Conservation (phyloP, 2,329 filamentous ascomycete genomes). For the Paecilomyces niveus region DNA sequence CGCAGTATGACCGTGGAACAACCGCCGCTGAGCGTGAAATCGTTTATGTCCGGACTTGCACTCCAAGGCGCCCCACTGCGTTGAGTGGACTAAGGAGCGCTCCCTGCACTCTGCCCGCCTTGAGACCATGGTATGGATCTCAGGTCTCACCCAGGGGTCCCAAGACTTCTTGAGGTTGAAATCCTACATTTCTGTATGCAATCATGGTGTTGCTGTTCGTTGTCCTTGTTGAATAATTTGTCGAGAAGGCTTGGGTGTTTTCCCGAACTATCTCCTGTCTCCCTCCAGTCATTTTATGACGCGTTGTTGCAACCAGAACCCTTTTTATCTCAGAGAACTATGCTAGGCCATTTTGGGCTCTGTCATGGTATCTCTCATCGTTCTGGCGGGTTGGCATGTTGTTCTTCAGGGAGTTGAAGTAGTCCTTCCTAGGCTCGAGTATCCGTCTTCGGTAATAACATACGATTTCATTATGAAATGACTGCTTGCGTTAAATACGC, state of each 20-base stretch:
- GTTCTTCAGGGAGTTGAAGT: background rate
- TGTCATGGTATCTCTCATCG: background rate
- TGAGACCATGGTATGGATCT: conserved; percentile 16
- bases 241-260: background rate
- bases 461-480: background rate
- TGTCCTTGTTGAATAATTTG: background rate
- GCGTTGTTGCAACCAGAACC: background rate
- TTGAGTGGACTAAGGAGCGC: conserved; percentile 13
- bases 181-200: background rate
- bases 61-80: conserved; percentile 11
- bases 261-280: background rate
- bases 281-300: background rate
- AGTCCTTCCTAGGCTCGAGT: background rate
- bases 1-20: conserved; percentile 76
- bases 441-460: background rate
- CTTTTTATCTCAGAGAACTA: background rate
- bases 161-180: conserved; percentile 9
- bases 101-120: conserved; percentile 17
- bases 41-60: conserved; percentile 19
- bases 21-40: conserved; percentile 62
- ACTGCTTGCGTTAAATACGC: background rate
- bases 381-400: background rate
- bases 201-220: background rate
- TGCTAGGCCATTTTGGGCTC: background rate
- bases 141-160: conserved; percentile 11